Evolutionary conservation across 1,139 yeast genomes (phyloP), one percentile per base, ranked within the genome.

Genomic region (Geotrichum carabidarum): DNA sequence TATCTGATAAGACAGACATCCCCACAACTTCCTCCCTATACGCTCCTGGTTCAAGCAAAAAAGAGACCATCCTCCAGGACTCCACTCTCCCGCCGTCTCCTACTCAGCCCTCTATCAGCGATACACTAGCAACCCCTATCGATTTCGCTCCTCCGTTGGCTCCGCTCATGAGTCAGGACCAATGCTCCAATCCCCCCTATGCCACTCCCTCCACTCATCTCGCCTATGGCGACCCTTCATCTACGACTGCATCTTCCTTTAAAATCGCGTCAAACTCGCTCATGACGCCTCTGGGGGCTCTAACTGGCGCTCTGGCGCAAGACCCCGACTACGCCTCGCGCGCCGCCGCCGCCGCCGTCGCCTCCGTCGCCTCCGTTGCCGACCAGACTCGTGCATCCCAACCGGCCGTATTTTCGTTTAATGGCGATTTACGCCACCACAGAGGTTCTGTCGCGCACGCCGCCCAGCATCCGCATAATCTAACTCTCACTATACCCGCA

Each of bases 141-240:
- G 50, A 47, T 14, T 38, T 47, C 30, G n/a, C 17, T 30, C 43
- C 50, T 12, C 42, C 34, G n/a, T 17, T 30, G 18, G 50, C 42
- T 22, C 22, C 38, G 27, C 31, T 37, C 27, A 9, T 34, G 17
- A 27, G 14, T 34, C 38, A n/a, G n/a, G 32, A 44, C 8, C n/a
- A 17, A 31, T 22, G 37, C 27, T 17, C 30, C 43, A 15, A 47
- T 34, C 6, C 30, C 14, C 8, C 17, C 22, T n/a, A 22, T 38
- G 44, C 22, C 37, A 15, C n/a, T 27, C 8, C 32, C 8, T 15
- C 43, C 6, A 12, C 34, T 31, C 36, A 38, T 14, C 36, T 36
- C 36, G 35, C 18, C 35, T 47, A 47, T 35, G 43, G 27, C 27
- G 17, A 37, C 12, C 35, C 48, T 4, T 32, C 27, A 31, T 22